Evolutionary conservation across 169 alveolate species (phyloP).

Genomic region (Toxoplasma gondii): DNA sequence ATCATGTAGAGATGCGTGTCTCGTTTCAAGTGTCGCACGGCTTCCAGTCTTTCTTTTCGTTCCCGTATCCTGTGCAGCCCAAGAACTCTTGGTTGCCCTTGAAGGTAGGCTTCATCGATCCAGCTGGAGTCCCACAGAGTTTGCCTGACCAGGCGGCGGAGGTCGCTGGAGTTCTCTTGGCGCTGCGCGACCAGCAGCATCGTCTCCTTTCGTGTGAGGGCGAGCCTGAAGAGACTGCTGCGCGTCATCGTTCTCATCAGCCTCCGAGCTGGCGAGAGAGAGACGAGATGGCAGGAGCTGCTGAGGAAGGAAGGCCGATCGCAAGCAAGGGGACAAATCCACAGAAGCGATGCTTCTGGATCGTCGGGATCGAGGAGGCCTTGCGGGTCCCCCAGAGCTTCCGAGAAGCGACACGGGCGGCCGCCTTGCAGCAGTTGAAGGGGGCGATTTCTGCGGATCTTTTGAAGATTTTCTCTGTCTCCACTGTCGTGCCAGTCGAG

Average conservation of each 20-base stretch:
- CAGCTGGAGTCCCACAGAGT: background rate
- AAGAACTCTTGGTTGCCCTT: background rate
- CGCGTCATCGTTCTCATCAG: too few relatives aligned
- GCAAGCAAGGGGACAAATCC: background rate
- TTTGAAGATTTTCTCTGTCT: background rate
- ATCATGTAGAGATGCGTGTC: too few relatives aligned
- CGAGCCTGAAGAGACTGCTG: too few relatives aligned
- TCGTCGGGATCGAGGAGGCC: slow-evolving; percentile 18
- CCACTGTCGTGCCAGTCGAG: background rate
- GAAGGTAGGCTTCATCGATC: slow-evolving; percentile 19
- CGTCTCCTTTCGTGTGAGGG: background rate
- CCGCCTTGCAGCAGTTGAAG: slow-evolving; percentile 23
- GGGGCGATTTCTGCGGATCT: background rate
- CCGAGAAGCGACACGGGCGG: slow-evolving; percentile 22
- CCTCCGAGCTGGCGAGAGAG: background rate
- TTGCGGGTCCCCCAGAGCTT: slow-evolving; percentile 29
- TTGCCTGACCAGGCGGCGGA: slow-evolving; percentile 22
- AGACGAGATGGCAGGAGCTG: background rate
- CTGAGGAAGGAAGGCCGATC: background rate
- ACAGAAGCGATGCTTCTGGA: background rate
- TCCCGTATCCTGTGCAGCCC: background rate
- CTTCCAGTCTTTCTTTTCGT: too few relatives aligned
- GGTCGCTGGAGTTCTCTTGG: slow-evolving; percentile 34
- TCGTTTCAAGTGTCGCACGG: too few relatives aligned
- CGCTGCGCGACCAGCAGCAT: slow-evolving; percentile 19